phyloP scores from a whole-genome alignment of 148 eudicot species.

The Rhododendron williamsianum region DNA sequence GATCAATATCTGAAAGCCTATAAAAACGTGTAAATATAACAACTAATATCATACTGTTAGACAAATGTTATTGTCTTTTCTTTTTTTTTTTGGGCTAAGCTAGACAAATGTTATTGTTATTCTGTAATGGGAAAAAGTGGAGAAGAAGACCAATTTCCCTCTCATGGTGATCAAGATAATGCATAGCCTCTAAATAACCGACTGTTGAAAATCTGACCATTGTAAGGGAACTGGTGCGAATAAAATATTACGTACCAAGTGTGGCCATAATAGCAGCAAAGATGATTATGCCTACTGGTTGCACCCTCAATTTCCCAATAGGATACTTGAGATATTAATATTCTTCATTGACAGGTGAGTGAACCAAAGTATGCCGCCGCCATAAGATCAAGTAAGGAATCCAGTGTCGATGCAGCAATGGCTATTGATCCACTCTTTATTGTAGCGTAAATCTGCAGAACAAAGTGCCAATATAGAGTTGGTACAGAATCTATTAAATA shows the following conservation, averaged over 20 bases:
- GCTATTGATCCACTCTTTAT: constrained; percentile 79
- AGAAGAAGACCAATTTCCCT: background rate
- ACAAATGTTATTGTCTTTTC: background rate
- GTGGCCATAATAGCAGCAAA: constrained; percentile 99
- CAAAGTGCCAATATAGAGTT: background rate
- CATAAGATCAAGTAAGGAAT: constrained; percentile 89
- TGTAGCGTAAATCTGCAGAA: constrained; percentile 70
- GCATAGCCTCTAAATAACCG: background rate
- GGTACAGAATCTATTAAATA: background rate
- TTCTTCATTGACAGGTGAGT: constrained; percentile 83
- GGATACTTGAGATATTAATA: constrained; percentile 81
- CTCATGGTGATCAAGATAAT: background rate
- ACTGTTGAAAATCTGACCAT: background rate
- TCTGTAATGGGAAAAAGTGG: background rate
- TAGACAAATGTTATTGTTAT: background rate
- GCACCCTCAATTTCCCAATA: constrained; percentile 89
- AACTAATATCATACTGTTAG: background rate
- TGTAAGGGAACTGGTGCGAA: background rate
- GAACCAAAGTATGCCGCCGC: constrained; percentile 94
- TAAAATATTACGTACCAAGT: constrained; percentile 44
- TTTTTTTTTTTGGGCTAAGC: too few species aligned
- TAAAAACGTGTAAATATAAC: background rate
- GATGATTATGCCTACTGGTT: constrained; percentile 89
- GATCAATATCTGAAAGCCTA: constrained; percentile 82
- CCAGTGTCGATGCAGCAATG: constrained; percentile 91